Base-by-base conservation (phyloP, 768 basidiomycete species). In the Calocybe indica region DNA sequence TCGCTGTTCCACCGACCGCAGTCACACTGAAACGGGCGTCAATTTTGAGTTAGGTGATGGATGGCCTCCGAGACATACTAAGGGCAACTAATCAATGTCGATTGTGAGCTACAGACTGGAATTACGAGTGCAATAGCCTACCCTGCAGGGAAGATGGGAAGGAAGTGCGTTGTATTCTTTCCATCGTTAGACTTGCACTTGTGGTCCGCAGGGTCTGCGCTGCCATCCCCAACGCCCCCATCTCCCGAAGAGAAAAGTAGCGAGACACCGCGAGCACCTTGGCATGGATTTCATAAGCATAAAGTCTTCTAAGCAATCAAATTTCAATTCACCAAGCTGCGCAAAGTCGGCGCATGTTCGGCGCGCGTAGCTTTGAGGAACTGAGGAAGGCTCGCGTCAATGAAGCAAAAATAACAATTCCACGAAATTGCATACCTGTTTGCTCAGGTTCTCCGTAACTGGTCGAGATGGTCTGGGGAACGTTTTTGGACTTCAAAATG, bases 381-480 rank as follows among this genome's bases (percentile, higher is more conserved):
- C 57, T 74, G 14, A 32, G 9, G 9, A 12, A n/a, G 10, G 6
- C 22, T 4, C 22, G 55, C 1, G 58, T 62, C 0, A 67, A 52
- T 51, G 63, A 76, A n/a, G 54, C 63, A 1, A 66, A 66, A 14
- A 74, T 57, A 10, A 14, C 12, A 37, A 36, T 36, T 43, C 14
- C 5, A 14, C 1, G 5, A n/a, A 41, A n/a, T 41, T 1, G 65
- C 73, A 75, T 58, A 14, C 81, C 79, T 7, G 80, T 80, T 57
- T 83, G 81, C 48, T 87, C 85, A 43, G 78, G 72, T 39, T 86
- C 83, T 2, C 72, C 80, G 56, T 87, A 87, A 55, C 79, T 82
- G 0, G 80, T 85, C 0, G 82, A 81, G 22, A 87, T 82, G 1
- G 74, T 73, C 57, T 75, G 71, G 5, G 83, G 81, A 4, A 74